These are phyloP conservation scores for Phytophthora pistaciae DNA, from an alignment of 352 stramenopile species.

Conservation along the genomic window DNA sequence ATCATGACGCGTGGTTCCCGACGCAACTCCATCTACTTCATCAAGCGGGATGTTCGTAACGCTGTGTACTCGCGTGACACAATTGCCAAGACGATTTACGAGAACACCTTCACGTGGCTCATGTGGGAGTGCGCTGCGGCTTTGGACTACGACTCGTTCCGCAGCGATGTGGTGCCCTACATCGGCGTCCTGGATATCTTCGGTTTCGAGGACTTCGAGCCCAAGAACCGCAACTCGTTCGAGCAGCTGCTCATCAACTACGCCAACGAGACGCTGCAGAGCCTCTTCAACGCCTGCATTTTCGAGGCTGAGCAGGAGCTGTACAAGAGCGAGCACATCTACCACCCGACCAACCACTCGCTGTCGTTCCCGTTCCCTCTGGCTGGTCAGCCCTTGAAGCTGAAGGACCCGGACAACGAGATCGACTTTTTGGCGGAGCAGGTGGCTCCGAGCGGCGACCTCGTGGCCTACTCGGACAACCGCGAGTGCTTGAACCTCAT, in stretches of 20 bases:
- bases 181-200: constrained; percentile 95
- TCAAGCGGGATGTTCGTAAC: constrained; percentile 73
- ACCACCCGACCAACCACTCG: constrained; percentile 84
- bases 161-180: constrained; percentile 85
- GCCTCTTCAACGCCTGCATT: constrained; percentile 90
- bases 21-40: constrained; percentile 83
- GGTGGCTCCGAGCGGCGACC: constrained; percentile 48
- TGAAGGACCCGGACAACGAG: constrained; percentile 41
- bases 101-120: constrained; percentile 90
- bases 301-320: constrained; percentile 89
- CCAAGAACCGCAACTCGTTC: constrained; percentile 92
- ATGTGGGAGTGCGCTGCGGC: constrained; percentile 85
- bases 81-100: constrained; percentile 92
- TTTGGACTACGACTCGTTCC: constrained; percentile 85
- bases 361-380: constrained; percentile 80
- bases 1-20: constrained; percentile 82
- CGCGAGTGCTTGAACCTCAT: constrained; percentile 88
- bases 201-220: constrained; percentile 92
- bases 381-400: constrained; percentile 40
- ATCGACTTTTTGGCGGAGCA: constrained; percentile 53
- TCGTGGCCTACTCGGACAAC: constrained; percentile 87
- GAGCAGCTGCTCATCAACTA: constrained; percentile 95
- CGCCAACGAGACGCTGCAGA: constrained; percentile 92
- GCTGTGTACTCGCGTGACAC: constrained; percentile 89
- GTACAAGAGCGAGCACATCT: constrained; percentile 87